phyloP scores from a whole-genome alignment of 768 basidiomycete species.

The Ramaria sp. region DNA sequence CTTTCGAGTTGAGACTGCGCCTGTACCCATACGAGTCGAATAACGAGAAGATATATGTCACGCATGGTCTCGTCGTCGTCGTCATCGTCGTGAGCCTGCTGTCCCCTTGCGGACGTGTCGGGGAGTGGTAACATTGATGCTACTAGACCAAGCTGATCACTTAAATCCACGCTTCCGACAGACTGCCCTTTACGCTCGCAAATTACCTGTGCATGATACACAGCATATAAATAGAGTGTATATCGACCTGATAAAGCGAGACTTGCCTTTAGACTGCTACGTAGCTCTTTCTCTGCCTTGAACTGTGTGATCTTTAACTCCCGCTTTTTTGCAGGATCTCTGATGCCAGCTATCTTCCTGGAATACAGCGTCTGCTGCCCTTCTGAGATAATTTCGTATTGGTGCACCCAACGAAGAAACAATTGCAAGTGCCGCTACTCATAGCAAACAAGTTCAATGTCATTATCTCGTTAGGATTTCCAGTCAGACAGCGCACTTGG shows the following conservation, averaged over 20 bases:
- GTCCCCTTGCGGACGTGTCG: slow-evolving; percentile 9
- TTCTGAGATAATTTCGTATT: slow-evolving; percentile 55
- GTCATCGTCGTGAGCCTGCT: slow-evolving; percentile 27
- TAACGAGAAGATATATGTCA: slow-evolving; percentile 55
- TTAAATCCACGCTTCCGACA: slow-evolving; percentile 21
- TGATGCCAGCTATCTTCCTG: slow-evolving; percentile 35
- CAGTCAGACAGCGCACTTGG: slow-evolving; percentile 32
- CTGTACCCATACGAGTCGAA: slow-evolving; percentile 64
- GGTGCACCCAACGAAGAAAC: slow-evolving; percentile 44
- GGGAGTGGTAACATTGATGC: slow-evolving; percentile 44
- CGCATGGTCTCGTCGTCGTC: slow-evolving; percentile 59
- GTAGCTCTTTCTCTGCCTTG: slow-evolving; percentile 75
- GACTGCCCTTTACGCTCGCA: slow-evolving; percentile 42
- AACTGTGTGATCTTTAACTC: slow-evolving; percentile 90
- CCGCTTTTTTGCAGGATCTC: slow-evolving; percentile 60
- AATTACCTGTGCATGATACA: slow-evolving; percentile 31
- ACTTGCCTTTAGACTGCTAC: slow-evolving; percentile 55
- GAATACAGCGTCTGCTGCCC: slow-evolving; percentile 47
- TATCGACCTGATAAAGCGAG: not conserved
- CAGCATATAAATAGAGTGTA: not conserved
- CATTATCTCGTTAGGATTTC: not conserved
- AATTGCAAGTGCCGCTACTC: slow-evolving; percentile 36
- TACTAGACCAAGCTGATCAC: slow-evolving; percentile 54
- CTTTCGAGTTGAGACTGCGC: slow-evolving; percentile 57
- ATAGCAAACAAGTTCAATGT: not conserved